Conservation (phyloP, 31 red algal genomes). For the Endocladia muricata region DNA sequence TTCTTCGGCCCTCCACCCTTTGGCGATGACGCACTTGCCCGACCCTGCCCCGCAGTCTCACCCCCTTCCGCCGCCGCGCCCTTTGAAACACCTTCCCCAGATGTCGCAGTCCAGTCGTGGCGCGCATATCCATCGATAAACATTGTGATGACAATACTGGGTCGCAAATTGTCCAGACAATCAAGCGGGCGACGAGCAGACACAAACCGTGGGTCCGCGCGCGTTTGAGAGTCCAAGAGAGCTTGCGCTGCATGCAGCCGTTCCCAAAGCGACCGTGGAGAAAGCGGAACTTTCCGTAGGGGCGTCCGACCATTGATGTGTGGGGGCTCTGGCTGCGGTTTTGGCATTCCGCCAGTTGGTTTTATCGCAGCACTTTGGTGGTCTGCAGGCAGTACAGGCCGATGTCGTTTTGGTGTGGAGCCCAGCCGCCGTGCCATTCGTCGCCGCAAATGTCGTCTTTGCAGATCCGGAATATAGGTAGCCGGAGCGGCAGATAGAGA, state of each 20-base stretch:
- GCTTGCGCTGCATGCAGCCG: conserved; percentile 20
- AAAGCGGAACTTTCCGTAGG: background rate
- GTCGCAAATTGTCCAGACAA: conserved; percentile 28
- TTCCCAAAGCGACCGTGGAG: conserved; percentile 6
- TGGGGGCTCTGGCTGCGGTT: background rate
- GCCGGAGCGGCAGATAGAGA: too few relatives aligned
- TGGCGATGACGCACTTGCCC: background rate
- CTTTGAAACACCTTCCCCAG: background rate
- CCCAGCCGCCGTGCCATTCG: too few relatives aligned
- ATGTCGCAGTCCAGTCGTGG: conserved; percentile 9
- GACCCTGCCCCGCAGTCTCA: background rate
- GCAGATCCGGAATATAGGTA: too few relatives aligned
- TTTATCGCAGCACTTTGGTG: too few relatives aligned
- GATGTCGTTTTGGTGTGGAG: too few relatives aligned
- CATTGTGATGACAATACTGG: conserved; percentile 39
- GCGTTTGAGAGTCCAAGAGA: conserved; percentile 7
- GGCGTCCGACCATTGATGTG: background rate
- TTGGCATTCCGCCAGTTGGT: too few relatives aligned
- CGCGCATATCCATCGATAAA: conserved; percentile 55
- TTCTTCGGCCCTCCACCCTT: background rate
- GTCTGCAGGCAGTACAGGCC: too few relatives aligned
- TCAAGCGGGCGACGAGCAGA: conserved; percentile 43
- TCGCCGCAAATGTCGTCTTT: too few relatives aligned
- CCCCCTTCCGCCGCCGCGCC: background rate
- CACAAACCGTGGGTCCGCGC: conserved; percentile 48